Conservation (phyloP, 768 basidiomycete genomes). For the Leccinum subgranulosum region DNA sequence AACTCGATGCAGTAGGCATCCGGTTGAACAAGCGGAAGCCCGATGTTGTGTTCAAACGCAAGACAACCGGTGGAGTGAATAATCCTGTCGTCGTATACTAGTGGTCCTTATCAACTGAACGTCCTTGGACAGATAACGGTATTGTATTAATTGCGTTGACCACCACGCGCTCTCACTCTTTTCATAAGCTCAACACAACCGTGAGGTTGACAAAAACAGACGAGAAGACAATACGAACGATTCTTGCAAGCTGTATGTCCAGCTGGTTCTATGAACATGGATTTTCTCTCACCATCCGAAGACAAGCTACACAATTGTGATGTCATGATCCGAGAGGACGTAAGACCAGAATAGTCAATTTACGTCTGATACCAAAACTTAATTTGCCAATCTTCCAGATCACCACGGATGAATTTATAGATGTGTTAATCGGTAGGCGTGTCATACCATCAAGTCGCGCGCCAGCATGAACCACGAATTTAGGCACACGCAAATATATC, state of each 20-base stretch:
- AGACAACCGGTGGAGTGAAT: slow-evolving; percentile 87
- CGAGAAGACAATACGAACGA: slow-evolving; percentile 91
- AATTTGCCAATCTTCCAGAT: slow-evolving; percentile 50
- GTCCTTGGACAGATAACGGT: slow-evolving; percentile 62
- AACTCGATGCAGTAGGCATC: slow-evolving; percentile 96
- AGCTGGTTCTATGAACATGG: background rate
- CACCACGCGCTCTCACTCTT: background rate
- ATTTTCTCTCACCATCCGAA: slow-evolving; percentile 27
- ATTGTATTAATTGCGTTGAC: background rate
- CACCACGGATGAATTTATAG: slow-evolving; percentile 94
- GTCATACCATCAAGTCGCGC: background rate
- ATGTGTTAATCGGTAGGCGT: slow-evolving; percentile 83
- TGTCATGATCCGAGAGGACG: slow-evolving; percentile 98
- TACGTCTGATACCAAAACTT: slow-evolving; percentile 2
- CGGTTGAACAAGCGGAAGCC: slow-evolving; percentile 87
- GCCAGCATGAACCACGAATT: background rate
- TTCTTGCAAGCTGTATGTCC: slow-evolving; percentile 78
- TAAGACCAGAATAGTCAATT: slow-evolving; percentile 30
- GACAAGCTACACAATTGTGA: slow-evolving; percentile 94
- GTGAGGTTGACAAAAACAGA: slow-evolving; percentile 94
- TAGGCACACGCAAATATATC: slow-evolving; percentile 91
- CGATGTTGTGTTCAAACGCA: slow-evolving; percentile 93
- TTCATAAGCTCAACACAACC: slow-evolving; percentile 71
- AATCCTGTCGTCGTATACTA: background rate
- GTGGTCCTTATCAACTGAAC: background rate